A percentile compares a stretch with the other conserved stretches of the same genome.
Conservation (phyloP, 768 basidiomycete species). For the Chalciporus pseudorubinellus region DNA sequence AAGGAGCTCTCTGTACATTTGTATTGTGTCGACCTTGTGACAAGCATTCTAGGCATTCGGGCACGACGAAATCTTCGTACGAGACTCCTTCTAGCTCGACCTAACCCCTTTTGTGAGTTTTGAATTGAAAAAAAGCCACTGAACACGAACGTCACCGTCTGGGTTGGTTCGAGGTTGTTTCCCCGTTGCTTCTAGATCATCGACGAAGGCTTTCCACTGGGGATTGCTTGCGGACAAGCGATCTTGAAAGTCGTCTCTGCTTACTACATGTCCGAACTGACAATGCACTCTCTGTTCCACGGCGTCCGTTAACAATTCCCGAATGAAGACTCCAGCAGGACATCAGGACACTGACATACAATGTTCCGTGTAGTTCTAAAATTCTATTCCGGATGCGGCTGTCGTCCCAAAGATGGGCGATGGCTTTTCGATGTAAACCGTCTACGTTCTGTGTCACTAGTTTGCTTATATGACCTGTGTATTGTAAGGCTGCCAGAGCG, state of each 20-base stretch:
- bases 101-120: slow-evolving; percentile 35
- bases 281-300: slow-evolving; percentile 69
- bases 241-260: slow-evolving; percentile 70
- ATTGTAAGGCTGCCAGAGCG: slow-evolving; percentile 78
- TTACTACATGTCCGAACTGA: slow-evolving; percentile 63
- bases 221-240: slow-evolving; percentile 74
- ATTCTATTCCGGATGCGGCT: slow-evolving; percentile 43
- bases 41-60: slow-evolving; percentile 70
- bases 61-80: slow-evolving; percentile 77
- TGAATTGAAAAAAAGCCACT: neutral
- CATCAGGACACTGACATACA: slow-evolving; percentile 52
- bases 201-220: slow-evolving; percentile 67
- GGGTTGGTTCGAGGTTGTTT: slow-evolving; percentile 78
- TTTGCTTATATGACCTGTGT: slow-evolving; percentile 54
- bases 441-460: slow-evolving; percentile 94
- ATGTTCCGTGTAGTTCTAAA: slow-evolving; percentile 85
- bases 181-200: slow-evolving; percentile 59
- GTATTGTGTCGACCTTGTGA: slow-evolving; percentile 54
- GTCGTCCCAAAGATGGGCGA: slow-evolving; percentile 43
- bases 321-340: neutral
- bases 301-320: slow-evolving; percentile 12
- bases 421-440: slow-evolving; percentile 84
- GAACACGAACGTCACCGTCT: slow-evolving; percentile 77
- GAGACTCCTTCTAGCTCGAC: slow-evolving; percentile 77
- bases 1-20: slow-evolving; percentile 46